Conservation (phyloP, 1,139 yeast species). For the Scheffersomyces titani region DNA sequence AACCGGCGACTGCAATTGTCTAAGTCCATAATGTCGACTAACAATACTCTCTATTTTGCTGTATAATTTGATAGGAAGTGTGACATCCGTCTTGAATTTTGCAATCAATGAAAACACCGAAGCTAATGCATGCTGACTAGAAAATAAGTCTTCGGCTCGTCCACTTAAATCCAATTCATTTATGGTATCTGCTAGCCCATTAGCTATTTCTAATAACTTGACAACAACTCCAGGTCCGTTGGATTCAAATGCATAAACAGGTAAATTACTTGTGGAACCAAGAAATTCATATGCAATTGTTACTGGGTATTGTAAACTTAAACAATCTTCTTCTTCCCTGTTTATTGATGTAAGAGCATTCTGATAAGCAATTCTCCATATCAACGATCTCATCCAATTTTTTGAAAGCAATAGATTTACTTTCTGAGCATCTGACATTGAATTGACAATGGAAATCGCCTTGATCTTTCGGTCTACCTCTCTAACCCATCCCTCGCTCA, state of each 20-base stretch:
- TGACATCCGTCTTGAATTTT: conserved; percentile 8
- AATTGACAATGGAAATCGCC: conserved; percentile 9
- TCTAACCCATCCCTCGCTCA: conserved; percentile 12
- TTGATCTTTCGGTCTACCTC: conserved; percentile 18
- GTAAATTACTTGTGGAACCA: conserved; percentile 10
- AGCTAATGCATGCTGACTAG: neutral
- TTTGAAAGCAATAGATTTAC: conserved; percentile 19
- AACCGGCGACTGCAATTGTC: neutral
- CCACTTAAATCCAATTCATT: neutral
- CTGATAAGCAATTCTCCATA: conserved; percentile 22
- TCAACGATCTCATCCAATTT: conserved; percentile 23
- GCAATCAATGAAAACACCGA: conserved; percentile 7
- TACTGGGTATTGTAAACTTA: conserved; percentile 13
- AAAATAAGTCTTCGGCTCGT: neutral
- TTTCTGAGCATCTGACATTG: conserved; percentile 24
- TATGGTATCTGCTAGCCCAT: conserved; percentile 3
- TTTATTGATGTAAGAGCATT: conserved; percentile 10
- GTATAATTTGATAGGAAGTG: conserved; percentile 7
- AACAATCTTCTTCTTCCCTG: neutral
- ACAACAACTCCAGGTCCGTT: conserved; percentile 12
- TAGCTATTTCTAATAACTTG: conserved; percentile 11
- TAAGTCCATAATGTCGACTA: neutral
- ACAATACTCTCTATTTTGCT: conserved; percentile 5
- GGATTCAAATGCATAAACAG: conserved; percentile 17
- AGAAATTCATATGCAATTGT: conserved; percentile 14